Conservation (phyloP, 306 rosid genomes). For the Citrullus colocynthis region DNA sequence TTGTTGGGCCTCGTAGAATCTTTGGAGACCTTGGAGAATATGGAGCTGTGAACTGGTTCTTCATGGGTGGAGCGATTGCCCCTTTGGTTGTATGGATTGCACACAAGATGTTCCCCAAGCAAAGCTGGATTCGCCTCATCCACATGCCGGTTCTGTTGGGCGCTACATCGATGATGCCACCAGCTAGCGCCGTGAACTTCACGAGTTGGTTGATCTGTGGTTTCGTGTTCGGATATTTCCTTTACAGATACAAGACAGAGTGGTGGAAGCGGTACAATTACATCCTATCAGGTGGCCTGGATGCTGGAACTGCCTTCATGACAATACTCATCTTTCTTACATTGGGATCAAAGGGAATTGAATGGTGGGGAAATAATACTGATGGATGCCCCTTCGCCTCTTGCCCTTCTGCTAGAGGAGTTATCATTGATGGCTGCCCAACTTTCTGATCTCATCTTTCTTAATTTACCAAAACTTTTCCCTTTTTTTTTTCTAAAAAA, state of each 20-base stretch:
- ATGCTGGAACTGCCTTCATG: slow-evolving; percentile 79
- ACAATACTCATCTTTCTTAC: slow-evolving; percentile 41
- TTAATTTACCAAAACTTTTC: background rate
- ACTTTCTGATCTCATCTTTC: background rate
- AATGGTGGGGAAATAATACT: slow-evolving; percentile 58
- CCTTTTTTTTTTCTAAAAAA: too few relatives aligned
- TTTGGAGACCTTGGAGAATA: slow-evolving; percentile 75
- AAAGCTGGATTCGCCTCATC: slow-evolving; percentile 40
- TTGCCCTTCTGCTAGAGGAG: slow-evolving; percentile 60
- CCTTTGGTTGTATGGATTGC: slow-evolving; percentile 64
- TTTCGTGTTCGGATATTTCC: slow-evolving; percentile 39
- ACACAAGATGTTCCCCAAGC: slow-evolving; percentile 41
- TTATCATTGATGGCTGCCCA: slow-evolving; percentile 34
- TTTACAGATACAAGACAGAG: slow-evolving; percentile 29
- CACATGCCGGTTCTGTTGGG: slow-evolving; percentile 65
- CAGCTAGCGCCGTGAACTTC: slow-evolving; percentile 62
- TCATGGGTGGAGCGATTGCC: slow-evolving; percentile 58
- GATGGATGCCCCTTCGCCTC: slow-evolving; percentile 67
- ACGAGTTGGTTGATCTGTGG: slow-evolving; percentile 52
- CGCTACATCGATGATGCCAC: slow-evolving; percentile 63
- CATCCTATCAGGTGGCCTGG: slow-evolving; percentile 68
- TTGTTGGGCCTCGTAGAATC: slow-evolving; percentile 75
- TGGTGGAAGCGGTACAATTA: slow-evolving; percentile 62
- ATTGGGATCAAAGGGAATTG: slow-evolving; percentile 23
- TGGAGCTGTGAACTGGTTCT: slow-evolving; percentile 47